Conservation (phyloP, 805 yeast genomes). For the Clavispora phyllophila region DNA sequence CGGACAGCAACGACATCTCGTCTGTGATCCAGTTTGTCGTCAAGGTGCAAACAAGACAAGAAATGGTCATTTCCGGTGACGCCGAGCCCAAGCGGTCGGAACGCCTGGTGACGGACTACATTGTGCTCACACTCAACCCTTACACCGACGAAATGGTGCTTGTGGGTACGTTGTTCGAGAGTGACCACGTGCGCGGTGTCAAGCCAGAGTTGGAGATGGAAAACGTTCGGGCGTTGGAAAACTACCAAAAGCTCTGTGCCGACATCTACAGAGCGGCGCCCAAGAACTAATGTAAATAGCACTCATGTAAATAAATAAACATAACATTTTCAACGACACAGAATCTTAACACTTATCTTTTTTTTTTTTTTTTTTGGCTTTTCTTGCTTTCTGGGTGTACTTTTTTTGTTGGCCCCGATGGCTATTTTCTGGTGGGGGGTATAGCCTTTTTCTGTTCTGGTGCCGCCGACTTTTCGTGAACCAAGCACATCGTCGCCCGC, state of each 20-base stretch:
- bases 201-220: conserved; percentile 29
- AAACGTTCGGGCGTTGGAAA: conserved; percentile 12
- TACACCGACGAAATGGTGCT: conserved; percentile 32
- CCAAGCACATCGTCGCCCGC: not conserved
- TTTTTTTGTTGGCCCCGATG: too few species aligned
- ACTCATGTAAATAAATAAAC: not conserved
- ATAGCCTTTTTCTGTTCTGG: not conserved
- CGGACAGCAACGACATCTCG: conserved; percentile 39
- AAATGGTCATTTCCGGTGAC: conserved; percentile 22
- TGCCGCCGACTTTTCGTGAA: not conserved
- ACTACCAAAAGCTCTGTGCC: conserved; percentile 28
- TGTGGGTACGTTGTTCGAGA: conserved; percentile 37
- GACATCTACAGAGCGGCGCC: conserved; percentile 40
- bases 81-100: conserved; percentile 21
- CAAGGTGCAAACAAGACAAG: conserved; percentile 34
- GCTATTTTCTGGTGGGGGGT: too few species aligned
- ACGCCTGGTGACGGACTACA: conserved; percentile 30
- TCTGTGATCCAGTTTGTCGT: conserved; percentile 36
- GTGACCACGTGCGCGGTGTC: conserved; percentile 32
- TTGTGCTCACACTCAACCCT: conserved; percentile 38
- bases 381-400: not conserved
- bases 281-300: conserved; percentile 11
- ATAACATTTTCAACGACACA: not conserved
- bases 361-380: not conserved
- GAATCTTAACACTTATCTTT: not conserved